These are phyloP conservation scores for Ceratocystis alfenasii DNA, from an alignment of 2,329 filamentous ascomycete genomes.

Conservation along the genomic window DNA sequence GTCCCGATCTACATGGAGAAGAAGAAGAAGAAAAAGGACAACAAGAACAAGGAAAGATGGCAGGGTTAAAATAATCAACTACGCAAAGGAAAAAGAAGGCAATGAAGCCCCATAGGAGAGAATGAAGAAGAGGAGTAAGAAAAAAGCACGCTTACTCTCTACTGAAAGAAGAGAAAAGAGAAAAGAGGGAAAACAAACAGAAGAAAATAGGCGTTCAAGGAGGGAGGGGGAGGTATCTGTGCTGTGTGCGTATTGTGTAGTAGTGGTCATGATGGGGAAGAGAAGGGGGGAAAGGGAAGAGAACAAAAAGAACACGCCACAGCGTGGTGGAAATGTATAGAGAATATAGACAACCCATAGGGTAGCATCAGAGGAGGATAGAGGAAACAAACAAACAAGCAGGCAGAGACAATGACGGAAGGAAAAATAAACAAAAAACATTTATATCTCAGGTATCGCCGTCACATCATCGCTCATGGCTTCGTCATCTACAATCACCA, in stretches of 20 bases:
- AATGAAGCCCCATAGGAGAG: background rate
- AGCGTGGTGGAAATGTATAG: background rate
- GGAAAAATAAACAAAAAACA: background rate
- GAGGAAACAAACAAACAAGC: background rate
- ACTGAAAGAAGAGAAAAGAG: constrained; percentile 1
- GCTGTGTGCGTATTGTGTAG: too few species aligned
- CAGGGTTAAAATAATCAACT: background rate
- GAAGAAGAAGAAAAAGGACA: background rate
- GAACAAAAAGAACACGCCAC: background rate
- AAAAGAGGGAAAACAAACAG: constrained; percentile 3
- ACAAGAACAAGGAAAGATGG: background rate
- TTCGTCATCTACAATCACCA: constrained; percentile 15
- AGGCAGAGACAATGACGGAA: background rate
- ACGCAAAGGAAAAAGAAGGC: background rate
- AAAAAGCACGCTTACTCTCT: too few species aligned
- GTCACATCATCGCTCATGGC: constrained; percentile 16
- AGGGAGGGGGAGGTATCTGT: too few species aligned
- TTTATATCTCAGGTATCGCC: constrained; percentile 9
- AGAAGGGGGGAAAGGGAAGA: background rate
- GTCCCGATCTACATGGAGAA: background rate
- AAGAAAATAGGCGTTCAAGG: background rate
- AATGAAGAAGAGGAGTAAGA: too few species aligned
- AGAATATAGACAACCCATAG: background rate
- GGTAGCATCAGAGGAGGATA: background rate
- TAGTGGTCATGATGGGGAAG: background rate